Evolutionary conservation across 139 green algal genomes (phyloP).

Genomic region (Coelastrella sp.): DNA sequence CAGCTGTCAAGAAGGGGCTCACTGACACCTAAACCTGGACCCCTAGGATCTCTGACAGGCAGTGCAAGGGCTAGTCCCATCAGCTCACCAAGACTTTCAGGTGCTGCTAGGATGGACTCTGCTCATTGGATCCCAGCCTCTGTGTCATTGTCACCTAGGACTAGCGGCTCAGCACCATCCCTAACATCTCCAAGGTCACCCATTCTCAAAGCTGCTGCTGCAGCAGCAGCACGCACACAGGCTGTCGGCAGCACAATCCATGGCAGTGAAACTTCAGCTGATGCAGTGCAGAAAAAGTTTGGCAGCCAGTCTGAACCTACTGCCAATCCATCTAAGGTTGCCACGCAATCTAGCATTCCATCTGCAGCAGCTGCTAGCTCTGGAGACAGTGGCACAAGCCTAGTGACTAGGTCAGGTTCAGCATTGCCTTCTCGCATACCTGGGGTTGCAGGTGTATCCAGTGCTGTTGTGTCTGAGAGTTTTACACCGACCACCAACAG

Average conservation of each 20-base stretch:
- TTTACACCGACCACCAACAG: not conserved
- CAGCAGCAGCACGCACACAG: too few relatives aligned
- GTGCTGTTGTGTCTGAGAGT: not conserved
- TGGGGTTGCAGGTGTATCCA: not conserved
- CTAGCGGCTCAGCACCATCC: not conserved
- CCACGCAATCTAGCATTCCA: too few relatives aligned
- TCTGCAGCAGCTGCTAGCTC: not conserved
- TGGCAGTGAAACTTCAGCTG: too few relatives aligned
- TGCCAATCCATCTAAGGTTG: too few relatives aligned
- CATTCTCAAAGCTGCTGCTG: not conserved
- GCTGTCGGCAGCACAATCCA: not conserved
- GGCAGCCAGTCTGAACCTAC: too few relatives aligned
- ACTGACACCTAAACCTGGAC: too few relatives aligned
- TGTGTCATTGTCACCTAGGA: not conserved
- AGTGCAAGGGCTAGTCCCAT: not conserved
- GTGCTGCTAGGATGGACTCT: not conserved
- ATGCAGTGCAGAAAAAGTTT: too few relatives aligned
- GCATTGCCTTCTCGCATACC: constrained; percentile 12
- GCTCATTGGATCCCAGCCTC: not conserved
- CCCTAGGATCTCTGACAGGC: too few relatives aligned
- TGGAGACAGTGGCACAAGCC: not conserved
- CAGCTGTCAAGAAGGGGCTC: not conserved
- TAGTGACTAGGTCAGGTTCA: not conserved
- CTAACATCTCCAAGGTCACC: not conserved
- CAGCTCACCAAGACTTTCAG: not conserved